Evolutionary conservation across 768 basidiomycete species (phyloP).

Genomic region (Amanita inopinata): DNA sequence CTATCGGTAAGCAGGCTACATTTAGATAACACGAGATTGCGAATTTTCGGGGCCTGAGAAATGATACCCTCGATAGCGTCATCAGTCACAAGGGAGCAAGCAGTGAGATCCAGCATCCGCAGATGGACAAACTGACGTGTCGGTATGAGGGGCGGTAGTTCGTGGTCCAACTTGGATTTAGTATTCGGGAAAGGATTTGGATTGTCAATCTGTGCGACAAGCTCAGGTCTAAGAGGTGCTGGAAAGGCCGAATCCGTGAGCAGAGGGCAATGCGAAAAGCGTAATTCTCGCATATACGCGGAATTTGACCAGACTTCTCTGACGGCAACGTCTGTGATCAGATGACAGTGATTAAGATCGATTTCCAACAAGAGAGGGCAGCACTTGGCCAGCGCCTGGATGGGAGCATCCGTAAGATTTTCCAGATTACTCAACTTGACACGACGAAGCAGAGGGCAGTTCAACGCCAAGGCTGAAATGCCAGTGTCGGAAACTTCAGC

Average conservation of each 20-base stretch:
- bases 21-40: conserved; percentile 82
- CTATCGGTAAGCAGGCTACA: conserved; percentile 72
- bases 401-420: conserved; percentile 63
- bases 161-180: conserved; percentile 27
- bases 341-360: conserved; percentile 79
- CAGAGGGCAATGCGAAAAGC: conserved; percentile 67
- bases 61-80: conserved; percentile 77
- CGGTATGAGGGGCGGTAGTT: conserved; percentile 59
- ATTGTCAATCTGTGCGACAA: conserved; percentile 20
- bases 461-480: conserved; percentile 62
- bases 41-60: conserved; percentile 70
- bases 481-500: conserved; percentile 70
- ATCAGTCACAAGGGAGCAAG: conserved; percentile 74
- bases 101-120: conserved; percentile 88
- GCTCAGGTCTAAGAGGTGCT: conserved; percentile 40
- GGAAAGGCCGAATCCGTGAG: conserved; percentile 87
- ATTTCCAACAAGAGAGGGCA: conserved; percentile 90
- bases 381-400: conserved; percentile 64
- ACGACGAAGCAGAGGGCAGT: conserved; percentile 72
- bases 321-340: conserved; percentile 66
- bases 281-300: conserved; percentile 82
- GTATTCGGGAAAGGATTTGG: conserved; percentile 36
- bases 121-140: conserved; percentile 69
- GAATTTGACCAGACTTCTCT: conserved; percentile 80
- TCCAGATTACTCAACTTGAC: conserved; percentile 82